Evolutionary conservation across 2,329 filamentous ascomycete genomes (phyloP), one percentile per base, ranked within the genome.

Genomic region (Penicillium paneum): DNA sequence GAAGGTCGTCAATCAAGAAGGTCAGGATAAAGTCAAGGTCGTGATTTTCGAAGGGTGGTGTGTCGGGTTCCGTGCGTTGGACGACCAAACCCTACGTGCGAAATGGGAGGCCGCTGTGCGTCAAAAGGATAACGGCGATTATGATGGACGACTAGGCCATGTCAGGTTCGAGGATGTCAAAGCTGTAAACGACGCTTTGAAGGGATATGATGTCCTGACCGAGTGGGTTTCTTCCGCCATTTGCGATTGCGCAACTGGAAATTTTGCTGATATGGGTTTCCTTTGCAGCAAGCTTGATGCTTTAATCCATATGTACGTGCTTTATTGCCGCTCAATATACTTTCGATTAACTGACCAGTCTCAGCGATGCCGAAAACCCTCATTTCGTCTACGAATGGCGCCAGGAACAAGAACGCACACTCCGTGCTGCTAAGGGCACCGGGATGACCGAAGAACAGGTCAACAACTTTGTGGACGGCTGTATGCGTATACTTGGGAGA

Each of bases 41-140:
- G 81, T 96, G 21, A 83, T 96, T 48, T 86, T 96, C 59, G 91
- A 97, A 72, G 91, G 92, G 17, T 96, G 91, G 92, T 94, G 88
- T 71, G 85, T 96, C 12, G 92, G 91, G 3, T 96, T 96, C 74
- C 84, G 86, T 6, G 73, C 87, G 0, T 72, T 92, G 12, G 64
- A 75, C n/a, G 78, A 81, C 5, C 70, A 83, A 4, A 78, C 79
- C 28, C 70, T 84, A 3, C 79, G 79, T 62, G 76, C 78, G 67
- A 81, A 79, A 57, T 83, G 83, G 71, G 73, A 76, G 49, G 74
- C 74, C 29, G 81, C 81, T 5, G 73, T 74, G 19, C 58, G 52
- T 3, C 69, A 71, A 46, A 62, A 80, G 69, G 71, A 83, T 70
- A 69, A 83, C 70, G 63, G 72, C 59, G 54, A 79, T 3, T 81